Percentiles rank a stretch among this genome's conserved stretches.
Evolutionary conservation across 2,329 filamentous ascomycete species (phyloP).

Genomic region (Colletotrichum limetticola): DNA sequence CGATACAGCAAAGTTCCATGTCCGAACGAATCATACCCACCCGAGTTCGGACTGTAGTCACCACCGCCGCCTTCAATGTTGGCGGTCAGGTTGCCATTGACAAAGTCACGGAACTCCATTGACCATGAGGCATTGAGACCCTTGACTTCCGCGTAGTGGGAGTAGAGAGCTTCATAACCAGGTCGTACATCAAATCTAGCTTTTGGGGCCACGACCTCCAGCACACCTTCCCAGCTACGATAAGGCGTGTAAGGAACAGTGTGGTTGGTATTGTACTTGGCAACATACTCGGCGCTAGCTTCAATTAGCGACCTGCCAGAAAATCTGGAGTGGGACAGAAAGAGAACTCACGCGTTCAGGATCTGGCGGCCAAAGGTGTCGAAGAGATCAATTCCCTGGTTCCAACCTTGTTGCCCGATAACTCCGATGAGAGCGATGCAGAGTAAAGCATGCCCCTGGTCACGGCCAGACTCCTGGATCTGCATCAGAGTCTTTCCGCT

Average conservation of each 20-base stretch:
- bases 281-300: slow-evolving; percentile 11
- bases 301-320: not conserved
- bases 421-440: slow-evolving; percentile 47
- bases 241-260: slow-evolving; percentile 11
- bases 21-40: too few relatives aligned
- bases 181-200: not conserved
- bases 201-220: not conserved
- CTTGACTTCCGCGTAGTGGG: too few relatives aligned
- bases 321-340: not conserved
- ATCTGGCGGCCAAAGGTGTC: slow-evolving; percentile 39
- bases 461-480: slow-evolving; percentile 50
- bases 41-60: too few relatives aligned
- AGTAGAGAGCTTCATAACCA: too few relatives aligned
- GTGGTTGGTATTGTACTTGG: slow-evolving; percentile 19
- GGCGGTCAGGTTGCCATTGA: too few relatives aligned
- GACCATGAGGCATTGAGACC: too few relatives aligned
- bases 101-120: too few relatives aligned
- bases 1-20: too few relatives aligned
- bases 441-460: slow-evolving; percentile 52
- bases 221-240: slow-evolving; percentile 6
- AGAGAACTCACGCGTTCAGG: slow-evolving; percentile 27
- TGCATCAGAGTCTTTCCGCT: slow-evolving; percentile 44
- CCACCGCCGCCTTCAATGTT: too few relatives aligned
- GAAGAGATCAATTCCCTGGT: slow-evolving; percentile 51
- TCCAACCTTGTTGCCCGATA: slow-evolving; percentile 49